These are phyloP conservation scores for Fraxinus floribunda DNA, from an alignment of 305 asterid genomes.

Conservation along the genomic window DNA sequence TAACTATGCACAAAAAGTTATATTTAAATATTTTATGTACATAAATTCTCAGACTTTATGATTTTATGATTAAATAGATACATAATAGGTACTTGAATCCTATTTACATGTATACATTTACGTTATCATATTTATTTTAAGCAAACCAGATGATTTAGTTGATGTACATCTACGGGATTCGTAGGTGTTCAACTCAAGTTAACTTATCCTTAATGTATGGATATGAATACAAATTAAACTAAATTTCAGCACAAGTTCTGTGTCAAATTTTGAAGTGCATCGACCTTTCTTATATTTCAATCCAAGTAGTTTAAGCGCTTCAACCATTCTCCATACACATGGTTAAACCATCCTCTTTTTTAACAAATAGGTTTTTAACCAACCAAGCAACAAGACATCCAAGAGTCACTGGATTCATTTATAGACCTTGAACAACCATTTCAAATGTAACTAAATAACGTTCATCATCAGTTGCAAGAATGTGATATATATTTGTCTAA, in stretches of 20 bases:
- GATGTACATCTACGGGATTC: not conserved
- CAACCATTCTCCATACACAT: not conserved
- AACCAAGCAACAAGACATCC: conserved; percentile 13
- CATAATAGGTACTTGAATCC: not conserved
- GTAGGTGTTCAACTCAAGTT: not conserved
- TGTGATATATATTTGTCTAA: conserved; percentile 3
- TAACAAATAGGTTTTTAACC: not conserved
- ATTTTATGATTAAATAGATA: not conserved
- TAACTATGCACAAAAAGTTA: not conserved
- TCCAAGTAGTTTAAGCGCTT: not conserved
- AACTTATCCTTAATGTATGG: not conserved
- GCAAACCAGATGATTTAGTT: not conserved
- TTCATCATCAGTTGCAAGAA: not conserved
- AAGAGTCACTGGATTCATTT: not conserved
- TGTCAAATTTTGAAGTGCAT: not conserved
- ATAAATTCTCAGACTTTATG: not conserved
- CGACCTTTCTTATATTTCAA: not conserved
- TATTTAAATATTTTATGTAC: not conserved
- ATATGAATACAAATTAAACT: not conserved
- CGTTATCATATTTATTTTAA: not conserved
- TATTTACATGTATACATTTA: not conserved
- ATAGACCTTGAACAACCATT: not conserved
- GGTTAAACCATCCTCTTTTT: not conserved
- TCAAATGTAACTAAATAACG: not conserved
- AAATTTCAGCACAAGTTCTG: not conserved